Evolutionary conservation across 139 green algal species (phyloP), one percentile per base, ranked within the genome.

Genomic region (Picochlorum costavermella): DNA sequence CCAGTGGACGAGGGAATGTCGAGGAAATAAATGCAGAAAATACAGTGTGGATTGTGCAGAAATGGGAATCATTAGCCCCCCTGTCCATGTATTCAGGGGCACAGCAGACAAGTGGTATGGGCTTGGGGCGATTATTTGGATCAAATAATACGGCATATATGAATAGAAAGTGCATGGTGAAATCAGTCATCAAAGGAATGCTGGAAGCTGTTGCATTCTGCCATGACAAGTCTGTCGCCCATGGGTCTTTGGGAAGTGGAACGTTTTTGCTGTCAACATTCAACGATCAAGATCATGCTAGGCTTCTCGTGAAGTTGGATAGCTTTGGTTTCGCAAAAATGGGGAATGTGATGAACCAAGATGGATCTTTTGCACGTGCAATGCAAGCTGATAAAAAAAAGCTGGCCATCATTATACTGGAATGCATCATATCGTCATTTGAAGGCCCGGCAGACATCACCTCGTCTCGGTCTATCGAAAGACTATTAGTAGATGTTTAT

Each of bases 221-320:
- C 51, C 85, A 90, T 59, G 63, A 61, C 0, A 49, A 56, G 1
- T 79, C 73, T 23, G 81, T 90, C 14, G 75, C 83, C 50, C 86
- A 93, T 70, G 86, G 84, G 23, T 83, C 81, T 1, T 65, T 93
- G 12, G 78, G 77, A 40, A 74, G 61, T 28, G 86, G 83, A 8
- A 82, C 73, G 8, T 61, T 93, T 36, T 67, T 91, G 51, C 56
- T 93, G 16, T 79, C 59, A 60, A 77, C 75, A 10, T 82, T 78
- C 26, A 73, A 85, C 30, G 81, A 87, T 62, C 56, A 67, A 43
- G 60, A 67, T 26, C 60, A 71, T 0, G 48, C 56, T 6, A 50
- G 61, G 4, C 68, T 93, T 36, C 64, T 81, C 0, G 77, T 93
- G 3, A 89, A 89, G 67, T 62, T 93, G n/a, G 84, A 91, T 69